Evolutionary conservation across 2,329 filamentous ascomycete genomes (phyloP), one percentile per base, ranked within the genome.

Genomic region (Stagonosporopsis tanaceti): DNA sequence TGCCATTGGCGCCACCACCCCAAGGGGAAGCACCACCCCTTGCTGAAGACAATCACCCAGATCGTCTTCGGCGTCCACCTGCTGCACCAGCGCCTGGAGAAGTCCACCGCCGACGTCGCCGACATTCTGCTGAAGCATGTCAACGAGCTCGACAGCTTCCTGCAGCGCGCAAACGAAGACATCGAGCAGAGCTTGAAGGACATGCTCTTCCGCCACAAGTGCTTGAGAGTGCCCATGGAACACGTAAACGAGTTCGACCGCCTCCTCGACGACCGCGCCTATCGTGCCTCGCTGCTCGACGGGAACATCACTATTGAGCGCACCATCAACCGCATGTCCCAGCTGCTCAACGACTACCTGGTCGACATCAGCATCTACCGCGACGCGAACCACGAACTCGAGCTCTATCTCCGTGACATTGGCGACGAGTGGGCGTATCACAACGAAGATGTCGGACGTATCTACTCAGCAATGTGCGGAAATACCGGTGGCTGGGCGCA

Each of bases 31-130:
- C 89, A 92, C 71, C 95, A 98, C 72, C 92, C 96, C 62, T 81
- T 98, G 58, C 89, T 89, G 81, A 97, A 97, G 79, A 85, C 97
- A 46, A 86, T 96, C 72, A 89, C 94, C 15, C 94, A 98, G 77
- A 93, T 98, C 66, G 89, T 92, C 1, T 98, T 98, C 75, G 94
- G 95, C 20, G 89, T 98, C 35, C 93, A 97, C 75, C 82, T 98
- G 41, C 79, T 98, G 55, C 86, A 96, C 53, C 89, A 93, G 69
- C 88, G 89, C 59, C 86, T 96, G 74, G 93, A 95, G 50, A 96
- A 94, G 76, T 96, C 92, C 65, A 91, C 96, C 65, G 84, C 87
- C 32, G 91, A 96, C 73, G 94, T 97, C 12, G 89, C 97, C 62
- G 88, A 85, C 63, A 98, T 98, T 50, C 82, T 98, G 53, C 92